Base-by-base conservation (phyloP, 306 rosid genomes). In the Hylodesmum podocarpum region DNA sequence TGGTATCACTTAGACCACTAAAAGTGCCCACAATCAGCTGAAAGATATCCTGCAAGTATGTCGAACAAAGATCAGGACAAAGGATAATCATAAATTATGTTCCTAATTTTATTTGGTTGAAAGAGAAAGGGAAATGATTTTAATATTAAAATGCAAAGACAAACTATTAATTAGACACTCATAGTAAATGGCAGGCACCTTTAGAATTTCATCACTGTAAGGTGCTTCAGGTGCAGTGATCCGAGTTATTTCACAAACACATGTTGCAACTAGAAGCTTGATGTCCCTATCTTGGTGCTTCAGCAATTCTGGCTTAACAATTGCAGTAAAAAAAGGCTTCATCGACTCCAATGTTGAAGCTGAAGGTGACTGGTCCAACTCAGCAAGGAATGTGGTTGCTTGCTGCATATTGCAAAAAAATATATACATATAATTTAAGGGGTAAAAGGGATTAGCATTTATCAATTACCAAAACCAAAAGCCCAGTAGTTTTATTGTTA, bases 181-280 rank as follows among this genome's bases (percentile, higher is more conserved):
- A 64, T 14, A 16, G 70, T 21, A 59, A 69, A 72, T 49, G 70
- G 69, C 76, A 80, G 40, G 71, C 59, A 96, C 99, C 97, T 91
- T 93, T 61, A 96, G 79, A 87, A 92, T 90, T 72, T 89, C 97
- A 79, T 96, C 99, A 59, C 82, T 87, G 51, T 92, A 96, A 28
- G 99, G 99, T 74, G 97, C 97, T 80, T 92, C 99, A 21, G 99
- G 99, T 68, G 99, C 99, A 66, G 99, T 96, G 70, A 96, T 96
- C 43, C 99, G 92, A 27, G 99, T 96, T 78, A 96, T 92, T 91
- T 96, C 99, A 79, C 98, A 89, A 18, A 93, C 84, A 82, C 98
- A 91, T 3, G 98, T 91, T 41, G 99, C 99, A 69, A 96, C 96
- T 49, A 96, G 89, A 86, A 96, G 99, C 82, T 89, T 96, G 85